Percentiles rank a stretch among this genome's conserved stretches.
Conservation (phyloP, 371 early-diverging fungal genomes). For the Saksenaea oblongispora region DNA sequence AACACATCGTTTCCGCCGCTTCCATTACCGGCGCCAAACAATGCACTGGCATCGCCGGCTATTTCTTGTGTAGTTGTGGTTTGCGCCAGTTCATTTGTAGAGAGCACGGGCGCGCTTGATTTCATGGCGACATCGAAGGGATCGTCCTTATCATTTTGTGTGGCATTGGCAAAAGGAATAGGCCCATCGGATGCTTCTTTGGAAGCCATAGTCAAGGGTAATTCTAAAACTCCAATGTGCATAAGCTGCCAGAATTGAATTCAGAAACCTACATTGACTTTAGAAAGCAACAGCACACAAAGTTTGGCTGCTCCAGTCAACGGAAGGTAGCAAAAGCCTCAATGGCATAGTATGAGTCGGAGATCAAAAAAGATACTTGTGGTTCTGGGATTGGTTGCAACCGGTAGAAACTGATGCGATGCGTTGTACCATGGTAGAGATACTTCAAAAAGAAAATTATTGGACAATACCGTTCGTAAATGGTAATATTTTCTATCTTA, state of each 20-base stretch:
- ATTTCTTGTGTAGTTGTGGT: background rate
- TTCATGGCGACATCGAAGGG: background rate
- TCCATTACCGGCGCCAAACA: slow-evolving; percentile 18
- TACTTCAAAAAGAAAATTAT: background rate
- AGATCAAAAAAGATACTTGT: background rate
- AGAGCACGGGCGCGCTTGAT: background rate
- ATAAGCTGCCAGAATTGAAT: background rate
- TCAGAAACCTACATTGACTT: background rate
- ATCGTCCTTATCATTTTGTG: background rate
- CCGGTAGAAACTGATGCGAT: background rate
- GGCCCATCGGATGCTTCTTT: background rate
- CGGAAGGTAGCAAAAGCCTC: background rate
- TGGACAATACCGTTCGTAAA: background rate
- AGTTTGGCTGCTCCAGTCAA: background rate
- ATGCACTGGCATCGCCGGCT: slow-evolving; percentile 30
- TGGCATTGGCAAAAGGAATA: background rate
- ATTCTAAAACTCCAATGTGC: background rate
- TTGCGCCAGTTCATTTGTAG: background rate
- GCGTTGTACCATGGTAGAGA: background rate
- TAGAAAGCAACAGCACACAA: background rate
- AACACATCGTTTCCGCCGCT: background rate
- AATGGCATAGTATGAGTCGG: background rate
- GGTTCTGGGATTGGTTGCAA: background rate
- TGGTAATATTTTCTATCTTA: no score
- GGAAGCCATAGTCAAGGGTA: background rate